phyloP scores from a whole-genome alignment of 2,329 filamentous ascomycete genomes.

The Hymenoscyphus albidus region DNA sequence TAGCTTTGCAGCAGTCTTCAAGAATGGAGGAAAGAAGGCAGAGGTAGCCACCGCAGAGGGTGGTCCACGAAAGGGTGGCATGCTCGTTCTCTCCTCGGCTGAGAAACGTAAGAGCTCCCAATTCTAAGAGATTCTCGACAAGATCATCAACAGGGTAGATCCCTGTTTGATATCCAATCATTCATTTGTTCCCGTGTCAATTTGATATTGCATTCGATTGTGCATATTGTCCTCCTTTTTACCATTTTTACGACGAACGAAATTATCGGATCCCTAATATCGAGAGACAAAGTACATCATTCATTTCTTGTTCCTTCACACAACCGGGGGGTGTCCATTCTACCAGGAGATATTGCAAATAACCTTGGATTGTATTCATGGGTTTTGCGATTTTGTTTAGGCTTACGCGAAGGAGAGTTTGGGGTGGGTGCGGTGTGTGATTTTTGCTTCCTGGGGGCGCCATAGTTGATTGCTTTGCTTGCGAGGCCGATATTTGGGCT shows the following conservation, averaged over 20 bases:
- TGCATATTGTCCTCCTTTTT: slow-evolving; percentile 34
- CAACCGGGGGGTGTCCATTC: slow-evolving; percentile 11
- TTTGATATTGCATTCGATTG: slow-evolving; percentile 40
- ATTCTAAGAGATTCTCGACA: slow-evolving; percentile 43
- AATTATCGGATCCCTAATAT: slow-evolving; percentile 29
- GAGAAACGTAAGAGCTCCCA: slow-evolving; percentile 82
- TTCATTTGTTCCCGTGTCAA: slow-evolving; percentile 32
- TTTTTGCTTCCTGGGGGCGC: slow-evolving; percentile 4
- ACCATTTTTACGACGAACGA: slow-evolving; percentile 33
- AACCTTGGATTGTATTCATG: slow-evolving; percentile 29
- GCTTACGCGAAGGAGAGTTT: slow-evolving; percentile 17
- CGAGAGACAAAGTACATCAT: slow-evolving; percentile 23
- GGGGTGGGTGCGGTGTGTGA: slow-evolving; percentile 23
- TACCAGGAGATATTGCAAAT: slow-evolving; percentile 9
- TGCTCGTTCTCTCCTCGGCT: slow-evolving; percentile 81
- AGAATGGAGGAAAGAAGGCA: slow-evolving; percentile 55
- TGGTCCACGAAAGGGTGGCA: slow-evolving; percentile 65
- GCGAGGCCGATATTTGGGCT: slow-evolving; percentile 11
- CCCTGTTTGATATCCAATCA: slow-evolving; percentile 32
- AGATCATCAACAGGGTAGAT: slow-evolving; percentile 34
- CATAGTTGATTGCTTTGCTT: slow-evolving; percentile 7
- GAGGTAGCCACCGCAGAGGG: slow-evolving; percentile 54
- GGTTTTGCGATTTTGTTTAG: slow-evolving; percentile 11
- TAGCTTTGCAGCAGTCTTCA: slow-evolving; percentile 65
- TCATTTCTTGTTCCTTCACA: slow-evolving; percentile 18